A percentile compares a stretch with the other conserved stretches of the same genome.
Conservation (phyloP, 495 filamentous ascomycete genomes). For the Viridothelium virens region DNA sequence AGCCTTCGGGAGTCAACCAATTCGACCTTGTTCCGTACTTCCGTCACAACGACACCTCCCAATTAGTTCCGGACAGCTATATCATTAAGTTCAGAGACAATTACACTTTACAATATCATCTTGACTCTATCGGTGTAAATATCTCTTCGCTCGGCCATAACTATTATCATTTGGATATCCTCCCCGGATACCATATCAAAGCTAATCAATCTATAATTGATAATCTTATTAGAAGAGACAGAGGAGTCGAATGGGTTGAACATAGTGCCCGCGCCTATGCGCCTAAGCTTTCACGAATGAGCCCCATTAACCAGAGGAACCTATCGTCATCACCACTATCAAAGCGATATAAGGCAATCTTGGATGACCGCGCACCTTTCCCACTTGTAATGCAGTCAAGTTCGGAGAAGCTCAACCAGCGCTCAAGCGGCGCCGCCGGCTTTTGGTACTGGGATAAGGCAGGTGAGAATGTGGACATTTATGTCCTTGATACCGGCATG, state of each 20-base stretch:
- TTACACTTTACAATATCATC: neutral
- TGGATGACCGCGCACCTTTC: neutral
- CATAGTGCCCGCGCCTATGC: neutral
- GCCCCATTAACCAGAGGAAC: neutral
- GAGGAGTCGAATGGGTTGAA: neutral
- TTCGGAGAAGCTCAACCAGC: neutral
- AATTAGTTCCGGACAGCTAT: neutral
- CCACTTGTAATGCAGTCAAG: neutral
- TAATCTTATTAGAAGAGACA: constrained; percentile 2
- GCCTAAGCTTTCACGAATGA: neutral
- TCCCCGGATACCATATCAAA: neutral
- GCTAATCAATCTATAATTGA: neutral
- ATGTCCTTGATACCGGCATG: neutral
- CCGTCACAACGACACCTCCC: neutral
- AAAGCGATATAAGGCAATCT: neutral
- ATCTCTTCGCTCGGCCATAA: neutral
- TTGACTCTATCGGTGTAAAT: neutral
- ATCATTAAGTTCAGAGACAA: constrained; percentile 1
- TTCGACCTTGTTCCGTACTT: neutral
- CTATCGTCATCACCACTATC: neutral
- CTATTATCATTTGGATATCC: neutral
- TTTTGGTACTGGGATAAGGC: neutral
- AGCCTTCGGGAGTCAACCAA: neutral
- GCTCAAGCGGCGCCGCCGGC: neutral
- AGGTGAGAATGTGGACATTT: neutral